Base-by-base conservation (phyloP, 371 early-diverging fungal species). In the Apophysomyces ossiformis region DNA sequence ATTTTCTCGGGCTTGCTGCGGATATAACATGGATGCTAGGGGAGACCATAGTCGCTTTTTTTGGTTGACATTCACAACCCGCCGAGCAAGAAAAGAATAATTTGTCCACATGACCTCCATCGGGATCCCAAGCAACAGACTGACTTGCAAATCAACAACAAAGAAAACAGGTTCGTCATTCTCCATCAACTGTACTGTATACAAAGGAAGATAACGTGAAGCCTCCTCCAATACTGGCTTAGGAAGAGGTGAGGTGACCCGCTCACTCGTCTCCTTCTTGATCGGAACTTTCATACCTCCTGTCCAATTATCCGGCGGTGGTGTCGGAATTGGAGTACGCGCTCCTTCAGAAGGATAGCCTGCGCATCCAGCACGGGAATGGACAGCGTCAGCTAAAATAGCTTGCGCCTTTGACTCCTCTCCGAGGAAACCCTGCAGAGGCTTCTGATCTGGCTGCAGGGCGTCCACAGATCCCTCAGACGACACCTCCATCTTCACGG, bases 31-130 rank as follows among this genome's bases (percentile, higher is more conserved):
- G 8, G 82, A 82, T 0, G 89, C 80, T 12, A 91, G 63, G 0
- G 91, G 91, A 35, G 84, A 85, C 91, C 91, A 91, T n/a, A 91
- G 70, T 15, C 87, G 85, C 47, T 87, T 86, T 70, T 91, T 89
- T 59, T 90, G 89, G 2, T 78, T 75, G 6, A 61, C 63, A 5
- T 77, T 82, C 21, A 90, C 75, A 21, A 67, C 61, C 21, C 87
- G 83, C 37, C 87, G 84, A 35, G 73, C 71, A 16, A 91, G 70
- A 54, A 84, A 74, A n/a, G 89, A 86, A 58, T 91, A 91, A n/a
- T 76, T 78, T 18, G 63, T 57, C 69, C 81, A 83, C 12, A 91
- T 69, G 7, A 78, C 72, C 6, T 81, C 76, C 7, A 67, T 75
- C 0, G 82, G 63, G 15, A 89, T 69, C 0, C 86, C 86, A 21